Evolutionary conservation across 306 rosid genomes (phyloP), one percentile per base, ranked within the genome.

Genomic region (Psophocarpus tetragonolobus): DNA sequence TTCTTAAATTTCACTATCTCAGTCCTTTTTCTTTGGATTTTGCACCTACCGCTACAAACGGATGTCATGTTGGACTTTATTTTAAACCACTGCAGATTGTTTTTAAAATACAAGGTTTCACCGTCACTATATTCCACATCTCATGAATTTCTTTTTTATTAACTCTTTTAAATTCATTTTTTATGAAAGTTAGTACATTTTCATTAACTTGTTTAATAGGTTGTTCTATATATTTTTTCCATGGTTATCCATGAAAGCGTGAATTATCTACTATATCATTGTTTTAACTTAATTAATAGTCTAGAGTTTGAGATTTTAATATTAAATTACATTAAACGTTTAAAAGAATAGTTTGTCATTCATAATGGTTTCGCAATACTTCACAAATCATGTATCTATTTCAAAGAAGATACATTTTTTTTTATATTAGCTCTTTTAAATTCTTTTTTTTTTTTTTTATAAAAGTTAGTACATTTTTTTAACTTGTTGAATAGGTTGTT

Each of bases 1-100:
- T 87, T 92, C 83, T 84, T 77, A 82, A 77, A 83, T 83, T 85
- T 81, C 71, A 64, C 66, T 74, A 30, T 81, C 75, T 67, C 50
- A 86, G 76, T 62, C 82, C 82, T 47, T 65, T 58, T 67, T 68
- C 76, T 4, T 93, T 67, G 91, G 85, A 66, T 39, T 85, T 79
- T 73, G 85, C 30, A 87, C 80, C 88, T 23, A 79, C 77, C 82
- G 71, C 54, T 78, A 70, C 71, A 78, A 45, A 78, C 82, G 71
- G 64, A 29, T 68, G 62, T 78, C 82, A 56, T 42, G 57, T 42
- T 66, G 10, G 20, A 39, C 18, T 38, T 65, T 65, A 11, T 38
- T 65, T 65, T 38, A 65, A 18, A 35, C 24, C 8, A 26, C 9
- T 35, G 17, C 29, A n/a, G 10, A 64, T 20, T 18, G 9, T 64